Evolutionary conservation across 2,329 filamentous ascomycete genomes (phyloP).

Genomic region (Fusarium sp.): DNA sequence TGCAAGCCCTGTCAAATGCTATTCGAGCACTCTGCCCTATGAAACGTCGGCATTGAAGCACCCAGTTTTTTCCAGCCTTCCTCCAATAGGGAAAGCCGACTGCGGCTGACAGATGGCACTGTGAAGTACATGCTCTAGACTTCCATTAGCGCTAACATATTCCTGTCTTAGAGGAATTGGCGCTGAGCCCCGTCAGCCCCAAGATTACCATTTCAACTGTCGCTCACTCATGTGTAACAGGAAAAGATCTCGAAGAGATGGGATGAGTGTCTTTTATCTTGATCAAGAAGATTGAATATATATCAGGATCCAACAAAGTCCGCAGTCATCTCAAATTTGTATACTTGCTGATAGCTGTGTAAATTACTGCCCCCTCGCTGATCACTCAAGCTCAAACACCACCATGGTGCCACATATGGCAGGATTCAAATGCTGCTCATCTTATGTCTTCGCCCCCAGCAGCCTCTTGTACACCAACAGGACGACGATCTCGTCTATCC

Average conservation of each 20-base stretch:
- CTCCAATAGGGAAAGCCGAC: conserved; percentile 24
- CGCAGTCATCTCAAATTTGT: not conserved
- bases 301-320: not conserved
- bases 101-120: conserved; percentile 40
- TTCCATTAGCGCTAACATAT: conserved; percentile 6
- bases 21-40: conserved; percentile 34
- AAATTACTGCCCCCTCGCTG: not conserved
- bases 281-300: not conserved
- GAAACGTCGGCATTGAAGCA: conserved; percentile 26
- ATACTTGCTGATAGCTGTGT: not conserved
- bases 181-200: conserved; percentile 38
- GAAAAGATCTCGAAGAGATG: not conserved
- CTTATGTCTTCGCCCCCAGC: conserved; percentile 5
- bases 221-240: not conserved
- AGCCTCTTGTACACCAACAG: not conserved
- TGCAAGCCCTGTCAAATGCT: conserved; percentile 20
- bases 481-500: conserved; percentile 8
- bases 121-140: conserved; percentile 23
- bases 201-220: conserved; percentile 7
- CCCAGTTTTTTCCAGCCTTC: conserved; percentile 1
- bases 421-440: conserved; percentile 9
- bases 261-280: not conserved
- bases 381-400: conserved; percentile 5
- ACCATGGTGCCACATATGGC: not conserved
- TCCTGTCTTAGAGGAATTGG: conserved; percentile 29